Conservation (phyloP, 805 yeast genomes). For the Ogataea angusta region DNA sequence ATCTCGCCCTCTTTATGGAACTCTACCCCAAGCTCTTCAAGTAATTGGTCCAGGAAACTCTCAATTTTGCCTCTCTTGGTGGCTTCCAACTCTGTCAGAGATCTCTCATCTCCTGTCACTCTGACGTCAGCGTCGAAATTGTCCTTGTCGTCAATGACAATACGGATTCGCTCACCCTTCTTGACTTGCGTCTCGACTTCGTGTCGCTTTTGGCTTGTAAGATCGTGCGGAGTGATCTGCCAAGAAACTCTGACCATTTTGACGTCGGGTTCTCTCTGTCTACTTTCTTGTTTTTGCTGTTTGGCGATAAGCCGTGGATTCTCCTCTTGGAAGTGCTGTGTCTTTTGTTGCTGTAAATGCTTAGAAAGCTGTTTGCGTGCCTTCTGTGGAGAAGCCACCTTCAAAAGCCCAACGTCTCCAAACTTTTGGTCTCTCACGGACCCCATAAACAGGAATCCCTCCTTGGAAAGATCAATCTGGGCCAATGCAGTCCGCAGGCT, state of each 20-base stretch:
- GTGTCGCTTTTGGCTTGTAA: slow-evolving; percentile 48
- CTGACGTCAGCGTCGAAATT: slow-evolving; percentile 21
- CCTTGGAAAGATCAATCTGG: slow-evolving; percentile 22
- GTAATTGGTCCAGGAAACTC: slow-evolving; percentile 26
- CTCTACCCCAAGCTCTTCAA: slow-evolving; percentile 26
- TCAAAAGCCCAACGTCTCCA: slow-evolving; percentile 21
- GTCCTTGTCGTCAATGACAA: slow-evolving; percentile 40
- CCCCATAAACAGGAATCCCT: slow-evolving; percentile 27
- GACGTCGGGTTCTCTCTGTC: slow-evolving; percentile 25
- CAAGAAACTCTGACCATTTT: slow-evolving; percentile 52
- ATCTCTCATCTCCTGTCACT: slow-evolving; percentile 3
- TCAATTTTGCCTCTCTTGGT: slow-evolving; percentile 34
- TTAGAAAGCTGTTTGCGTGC: slow-evolving; percentile 31
- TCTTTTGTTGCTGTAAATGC: slow-evolving; percentile 22
- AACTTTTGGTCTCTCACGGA: slow-evolving; percentile 8
- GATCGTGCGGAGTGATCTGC: slow-evolving; percentile 53
- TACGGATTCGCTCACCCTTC: slow-evolving; percentile 41
- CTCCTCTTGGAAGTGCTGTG: slow-evolving; percentile 12
- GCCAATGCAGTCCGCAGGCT: slow-evolving; percentile 12
- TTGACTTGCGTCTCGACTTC: slow-evolving; percentile 45
- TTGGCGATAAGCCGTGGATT: slow-evolving; percentile 16
- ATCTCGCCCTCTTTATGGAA: slow-evolving; percentile 21
- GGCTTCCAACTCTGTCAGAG: slow-evolving; percentile 32
- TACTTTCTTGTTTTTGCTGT: slow-evolving; percentile 8
- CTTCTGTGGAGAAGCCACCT: slow-evolving; percentile 20